Base-by-base conservation (phyloP, 768 basidiomycete genomes). In the Naganishia friedmannii region DNA sequence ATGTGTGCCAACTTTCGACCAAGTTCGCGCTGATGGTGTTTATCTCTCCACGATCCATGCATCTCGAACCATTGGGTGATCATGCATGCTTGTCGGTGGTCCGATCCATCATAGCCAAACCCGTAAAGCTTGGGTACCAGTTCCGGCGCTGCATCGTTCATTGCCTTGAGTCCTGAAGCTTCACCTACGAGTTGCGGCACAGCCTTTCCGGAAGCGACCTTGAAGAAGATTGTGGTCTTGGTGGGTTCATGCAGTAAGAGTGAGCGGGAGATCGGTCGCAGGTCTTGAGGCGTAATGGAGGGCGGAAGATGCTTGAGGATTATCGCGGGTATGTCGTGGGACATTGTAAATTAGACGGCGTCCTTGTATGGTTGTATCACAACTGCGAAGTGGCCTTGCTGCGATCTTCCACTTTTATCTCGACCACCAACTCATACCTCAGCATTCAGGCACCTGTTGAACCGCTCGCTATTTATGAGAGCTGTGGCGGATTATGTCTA, bases 61-160 rank as follows among this genome's bases (percentile, higher is more conserved):
- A 79, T 65, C 13, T 77, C 71, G 48, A 74, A 75, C 56, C 75
- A 77, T 37, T 79, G 70, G 13, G 75, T 72, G 1, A 79, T 70
- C 76, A 77, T 77, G 19, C 60, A 75, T 34, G 70, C 74, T 48
- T 57, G 21, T 12, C 28, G 17, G 31, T 34, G 37, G 19, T 39
- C 45, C 28, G 58, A 39, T n/a, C 65, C 46, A 45, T 56, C 63
- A 6, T 73, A 54, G 28, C 60, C 60, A 28, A 42, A 63, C 0
- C 60, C 60, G n/a, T 70, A 21, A 26, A 76, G 26, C 17, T 46
- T 46, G 7, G 77, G 77, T 0, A 76, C 72, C 8, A 77, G 26
- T 0, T 68, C 48, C 2, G 42, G 46, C 0, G 68, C n/a, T 2
- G 71, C 71, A 7, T 55, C 55, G n/a, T 45, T 65, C 73, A 74